Conservation (phyloP, 2,329 filamentous ascomycete species). For the Cladorrhinum sp. region DNA sequence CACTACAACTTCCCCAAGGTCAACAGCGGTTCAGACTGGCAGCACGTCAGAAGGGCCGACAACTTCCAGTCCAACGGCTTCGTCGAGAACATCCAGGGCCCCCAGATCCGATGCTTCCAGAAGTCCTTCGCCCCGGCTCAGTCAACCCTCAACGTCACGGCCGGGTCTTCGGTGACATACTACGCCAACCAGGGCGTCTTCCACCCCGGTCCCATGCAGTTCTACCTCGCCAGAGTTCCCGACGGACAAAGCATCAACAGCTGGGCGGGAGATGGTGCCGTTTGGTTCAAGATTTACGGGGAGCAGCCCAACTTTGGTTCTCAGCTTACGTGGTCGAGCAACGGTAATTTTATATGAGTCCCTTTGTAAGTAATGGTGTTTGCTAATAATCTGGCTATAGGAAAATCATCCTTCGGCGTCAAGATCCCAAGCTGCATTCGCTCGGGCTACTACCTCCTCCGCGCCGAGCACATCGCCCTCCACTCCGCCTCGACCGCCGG, state of each 20-base stretch:
- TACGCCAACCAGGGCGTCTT: constrained; percentile 39
- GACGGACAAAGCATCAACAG: constrained; percentile 35
- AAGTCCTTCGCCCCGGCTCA: constrained; percentile 36
- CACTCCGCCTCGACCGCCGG: constrained; percentile 40
- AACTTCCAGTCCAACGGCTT: constrained; percentile 50
- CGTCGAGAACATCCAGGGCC: constrained; percentile 45
- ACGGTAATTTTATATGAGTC: constrained; percentile 28
- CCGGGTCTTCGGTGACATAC: constrained; percentile 46
- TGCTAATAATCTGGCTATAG: constrained; percentile 17
- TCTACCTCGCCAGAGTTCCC: constrained; percentile 41
- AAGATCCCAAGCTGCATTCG: constrained; percentile 43
- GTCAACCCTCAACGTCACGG: constrained; percentile 40
- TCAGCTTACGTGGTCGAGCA: constrained; percentile 42
- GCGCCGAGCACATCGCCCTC: constrained; percentile 48
- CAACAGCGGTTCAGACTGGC: constrained; percentile 40
- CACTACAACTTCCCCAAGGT: constrained; percentile 40
- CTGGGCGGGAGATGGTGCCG: constrained; percentile 38
- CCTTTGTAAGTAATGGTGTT: background rate
- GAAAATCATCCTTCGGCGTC: constrained; percentile 37
- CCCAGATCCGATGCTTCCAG: constrained; percentile 51
- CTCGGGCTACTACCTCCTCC: constrained; percentile 46
- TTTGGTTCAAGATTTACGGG: constrained; percentile 46
- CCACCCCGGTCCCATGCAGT: constrained; percentile 40
- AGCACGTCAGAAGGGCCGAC: constrained; percentile 45
- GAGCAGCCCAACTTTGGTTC: constrained; percentile 40